A percentile compares a stretch with the other conserved stretches of the same genome.
Evolutionary conservation across 2,329 filamentous ascomycete genomes (phyloP).

Genomic region (Bertia moriformis): DNA sequence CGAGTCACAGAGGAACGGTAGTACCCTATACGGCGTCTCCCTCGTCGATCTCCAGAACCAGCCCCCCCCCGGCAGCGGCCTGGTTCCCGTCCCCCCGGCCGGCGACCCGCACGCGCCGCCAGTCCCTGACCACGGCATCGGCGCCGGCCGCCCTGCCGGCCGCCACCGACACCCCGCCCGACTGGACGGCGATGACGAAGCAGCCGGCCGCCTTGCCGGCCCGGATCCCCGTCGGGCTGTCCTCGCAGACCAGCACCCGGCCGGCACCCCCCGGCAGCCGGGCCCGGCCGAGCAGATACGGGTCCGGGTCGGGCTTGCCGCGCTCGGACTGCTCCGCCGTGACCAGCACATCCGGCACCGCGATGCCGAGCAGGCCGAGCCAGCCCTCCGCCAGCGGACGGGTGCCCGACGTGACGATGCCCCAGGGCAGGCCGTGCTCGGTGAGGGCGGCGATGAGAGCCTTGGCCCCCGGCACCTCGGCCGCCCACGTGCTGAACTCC

Average conservation of each 20-base stretch:
- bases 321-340: conserved; percentile 62
- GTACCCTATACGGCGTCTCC: conserved; percentile 25
- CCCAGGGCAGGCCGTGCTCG: conserved; percentile 54
- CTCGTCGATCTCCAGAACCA: conserved; percentile 55
- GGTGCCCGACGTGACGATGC: conserved; percentile 70
- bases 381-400: conserved; percentile 55
- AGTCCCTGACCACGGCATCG: conserved; percentile 74
- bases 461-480: conserved; percentile 75
- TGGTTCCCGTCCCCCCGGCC: conserved; percentile 36
- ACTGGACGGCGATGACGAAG: conserved; percentile 68
- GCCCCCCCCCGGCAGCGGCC: too few relatives aligned
- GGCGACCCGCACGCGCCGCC: conserved; percentile 57
- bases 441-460: conserved; percentile 55
- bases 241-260: conserved; percentile 66
- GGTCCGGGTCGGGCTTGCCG: conserved; percentile 65
- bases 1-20: too few relatives aligned
- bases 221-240: conserved; percentile 71
- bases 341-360: conserved; percentile 51
- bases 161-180: conserved; percentile 66
- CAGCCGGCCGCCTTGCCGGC: conserved; percentile 78
- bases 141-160: conserved; percentile 64
- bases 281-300: conserved; percentile 55
- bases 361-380: conserved; percentile 52
- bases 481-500: conserved; percentile 62
- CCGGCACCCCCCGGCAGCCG: conserved; percentile 34